phyloP scores from a whole-genome alignment of 495 filamentous ascomycete species.

The Entonaema liquescens region DNA sequence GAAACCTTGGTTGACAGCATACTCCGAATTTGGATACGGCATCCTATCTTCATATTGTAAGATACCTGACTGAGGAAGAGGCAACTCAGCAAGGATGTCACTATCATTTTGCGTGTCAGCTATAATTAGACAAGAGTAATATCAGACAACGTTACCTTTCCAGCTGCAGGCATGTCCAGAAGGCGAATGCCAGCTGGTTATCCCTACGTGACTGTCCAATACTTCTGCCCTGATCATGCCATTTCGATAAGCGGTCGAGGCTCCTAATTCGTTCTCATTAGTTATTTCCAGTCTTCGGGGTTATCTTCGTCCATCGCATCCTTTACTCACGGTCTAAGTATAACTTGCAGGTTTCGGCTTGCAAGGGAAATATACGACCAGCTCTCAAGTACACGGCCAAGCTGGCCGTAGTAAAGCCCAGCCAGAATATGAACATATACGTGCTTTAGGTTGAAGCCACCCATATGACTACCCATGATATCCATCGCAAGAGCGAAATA shows the following conservation, averaged over 20 bases:
- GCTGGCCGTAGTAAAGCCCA: conserved; percentile 86
- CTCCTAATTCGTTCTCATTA: conserved; percentile 44
- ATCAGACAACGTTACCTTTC: conserved; percentile 70
- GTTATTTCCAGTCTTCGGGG: not conserved
- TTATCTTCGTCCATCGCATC: not conserved
- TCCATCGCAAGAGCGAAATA: conserved; percentile 87
- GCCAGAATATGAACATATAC: conserved; percentile 88
- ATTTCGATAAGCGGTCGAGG: conserved; percentile 53
- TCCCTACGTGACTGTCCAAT: conserved; percentile 52
- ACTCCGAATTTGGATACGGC: conserved; percentile 64
- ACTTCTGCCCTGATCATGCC: conserved; percentile 44
- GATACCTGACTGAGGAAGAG: conserved; percentile 80
- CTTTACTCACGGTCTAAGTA: conserved; percentile 75
- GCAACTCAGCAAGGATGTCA: conserved; percentile 91
- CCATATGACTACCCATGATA: conserved; percentile 83
- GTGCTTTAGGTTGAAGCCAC: conserved; percentile 78
- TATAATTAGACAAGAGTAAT: not conserved
- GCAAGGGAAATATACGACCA: conserved; percentile 87
- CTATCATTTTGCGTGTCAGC: conserved; percentile 53
- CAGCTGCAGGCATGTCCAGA: conserved; percentile 93
- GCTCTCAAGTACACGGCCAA: conserved; percentile 88
- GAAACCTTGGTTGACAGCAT: conserved; percentile 54
- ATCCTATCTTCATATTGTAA: conserved; percentile 75
- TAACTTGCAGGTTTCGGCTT: conserved; percentile 75
- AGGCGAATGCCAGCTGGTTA: conserved; percentile 76